phyloP scores from a whole-genome alignment of 768 basidiomycete species.

The Kwoniella europaea region DNA sequence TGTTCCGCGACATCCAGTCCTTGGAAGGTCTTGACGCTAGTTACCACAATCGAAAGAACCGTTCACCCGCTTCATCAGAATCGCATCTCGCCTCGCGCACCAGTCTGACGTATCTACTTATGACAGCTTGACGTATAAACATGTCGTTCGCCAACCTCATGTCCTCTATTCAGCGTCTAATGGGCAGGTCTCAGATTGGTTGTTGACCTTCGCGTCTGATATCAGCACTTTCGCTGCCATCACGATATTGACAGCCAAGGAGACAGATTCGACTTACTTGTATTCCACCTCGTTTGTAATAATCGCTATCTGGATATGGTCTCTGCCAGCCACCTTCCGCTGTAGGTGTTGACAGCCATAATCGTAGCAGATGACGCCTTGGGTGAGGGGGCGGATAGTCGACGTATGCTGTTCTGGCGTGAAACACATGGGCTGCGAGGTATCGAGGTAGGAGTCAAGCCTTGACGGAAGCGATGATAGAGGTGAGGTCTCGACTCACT shows the following conservation, averaged over 20 bases:
- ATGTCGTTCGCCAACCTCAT: too few relatives aligned
- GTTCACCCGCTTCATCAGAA: too few relatives aligned
- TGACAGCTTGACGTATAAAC: too few relatives aligned
- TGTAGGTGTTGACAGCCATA: constrained; percentile 55
- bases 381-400: constrained; percentile 50
- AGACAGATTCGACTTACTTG: constrained; percentile 39
- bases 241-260: not conserved
- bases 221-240: not conserved
- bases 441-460: not conserved
- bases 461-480: not conserved
- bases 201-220: constrained; percentile 13
- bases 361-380: constrained; percentile 52
- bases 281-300: constrained; percentile 53
- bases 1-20: too few relatives aligned
- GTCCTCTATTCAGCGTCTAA: constrained; percentile 22
- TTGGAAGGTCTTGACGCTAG: too few relatives aligned
- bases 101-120: too few relatives aligned
- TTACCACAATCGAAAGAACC: too few relatives aligned
- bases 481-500: constrained; percentile 23
- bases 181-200: constrained; percentile 22
- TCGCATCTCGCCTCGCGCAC: too few relatives aligned
- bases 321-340: constrained; percentile 55
- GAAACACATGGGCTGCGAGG: constrained; percentile 46
- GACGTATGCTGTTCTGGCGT: constrained; percentile 54
- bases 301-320: constrained; percentile 49